Evolutionary conservation across 495 filamentous ascomycete species (phyloP).

Genomic region (Annulohypoxylon bovei): DNA sequence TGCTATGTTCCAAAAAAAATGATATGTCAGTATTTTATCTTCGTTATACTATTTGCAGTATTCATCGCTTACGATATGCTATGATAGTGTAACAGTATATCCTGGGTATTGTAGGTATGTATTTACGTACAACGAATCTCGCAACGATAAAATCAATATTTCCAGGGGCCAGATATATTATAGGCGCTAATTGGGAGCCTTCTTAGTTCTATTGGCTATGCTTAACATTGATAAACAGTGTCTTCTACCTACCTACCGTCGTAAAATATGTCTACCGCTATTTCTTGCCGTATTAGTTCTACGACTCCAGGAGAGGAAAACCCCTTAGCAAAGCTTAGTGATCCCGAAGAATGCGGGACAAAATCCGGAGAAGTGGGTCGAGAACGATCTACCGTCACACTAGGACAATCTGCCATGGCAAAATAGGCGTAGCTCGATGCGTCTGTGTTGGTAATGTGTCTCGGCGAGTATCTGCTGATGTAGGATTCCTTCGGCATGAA

Average conservation of each 20-base stretch:
- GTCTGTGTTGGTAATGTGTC: constrained; percentile 3
- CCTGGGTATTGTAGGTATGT: too few relatives aligned
- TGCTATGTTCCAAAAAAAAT: too few relatives aligned
- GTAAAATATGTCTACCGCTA: background rate
- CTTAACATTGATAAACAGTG: background rate
- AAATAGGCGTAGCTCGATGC: constrained; percentile 14
- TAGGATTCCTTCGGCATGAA: constrained; percentile 16
- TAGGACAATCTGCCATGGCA: constrained; percentile 3
- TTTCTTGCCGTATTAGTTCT: background rate
- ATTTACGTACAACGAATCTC: too few relatives aligned
- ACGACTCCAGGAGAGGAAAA: background rate
- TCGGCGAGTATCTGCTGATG: constrained; percentile 13
- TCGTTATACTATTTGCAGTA: too few relatives aligned
- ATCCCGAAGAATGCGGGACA: background rate
- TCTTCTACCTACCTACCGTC: too few relatives aligned
- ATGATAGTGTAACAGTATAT: too few relatives aligned
- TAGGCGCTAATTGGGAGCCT: background rate
- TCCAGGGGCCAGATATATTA: too few relatives aligned
- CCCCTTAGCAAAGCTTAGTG: background rate
- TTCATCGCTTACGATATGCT: too few relatives aligned
- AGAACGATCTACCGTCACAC: constrained; percentile 14
- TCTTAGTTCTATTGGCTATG: background rate
- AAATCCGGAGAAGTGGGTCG: constrained; percentile 18
- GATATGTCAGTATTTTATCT: too few relatives aligned
- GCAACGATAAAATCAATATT: background rate